A percentile compares a stretch with the other conserved stretches of the same genome.
These are phyloP conservation scores for Ogataea philodendri DNA, from an alignment of 805 yeast species.

Conservation along the genomic window DNA sequence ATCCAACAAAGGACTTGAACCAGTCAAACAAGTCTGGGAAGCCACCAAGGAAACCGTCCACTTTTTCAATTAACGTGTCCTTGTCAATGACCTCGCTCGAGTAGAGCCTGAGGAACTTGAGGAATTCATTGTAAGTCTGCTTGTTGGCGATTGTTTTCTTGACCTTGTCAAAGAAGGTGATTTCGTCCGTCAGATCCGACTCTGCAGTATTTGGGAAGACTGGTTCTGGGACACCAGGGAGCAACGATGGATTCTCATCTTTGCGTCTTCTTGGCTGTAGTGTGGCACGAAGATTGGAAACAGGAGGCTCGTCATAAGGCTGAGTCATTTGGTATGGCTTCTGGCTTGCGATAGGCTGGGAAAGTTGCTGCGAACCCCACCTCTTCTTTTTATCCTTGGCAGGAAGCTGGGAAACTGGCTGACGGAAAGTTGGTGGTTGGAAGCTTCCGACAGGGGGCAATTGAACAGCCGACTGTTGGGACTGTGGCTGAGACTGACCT, in stretches of 20 bases:
- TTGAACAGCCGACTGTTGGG: conserved; percentile 41
- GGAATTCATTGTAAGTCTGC: conserved; percentile 86
- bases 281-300: conserved; percentile 44
- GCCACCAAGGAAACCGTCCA: conserved; percentile 80
- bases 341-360: conserved; percentile 16
- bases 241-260: conserved; percentile 60
- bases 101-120: conserved; percentile 81
- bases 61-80: conserved; percentile 75
- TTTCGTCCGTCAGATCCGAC: conserved; percentile 75
- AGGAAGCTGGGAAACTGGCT: conserved; percentile 23
- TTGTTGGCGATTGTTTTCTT: conserved; percentile 86
- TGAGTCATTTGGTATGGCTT: conserved; percentile 20
- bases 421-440: conserved; percentile 57
- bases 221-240: conserved; percentile 87
- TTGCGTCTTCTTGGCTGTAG: conserved; percentile 23
- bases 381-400: conserved; percentile 32
- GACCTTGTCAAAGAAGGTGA: conserved; percentile 86
- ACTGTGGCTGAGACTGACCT: conserved; percentile 21
- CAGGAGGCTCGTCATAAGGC: conserved; percentile 44
- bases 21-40: conserved; percentile 78
- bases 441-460: conserved; percentile 89
- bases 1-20: conserved; percentile 92
- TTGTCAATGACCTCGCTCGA: conserved; percentile 90
- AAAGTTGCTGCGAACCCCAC: conserved; percentile 21
- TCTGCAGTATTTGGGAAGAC: conserved; percentile 54